Evolutionary conservation across 2,329 filamentous ascomycete species (phyloP), one percentile per base, ranked within the genome.

Genomic region (Alternaria longipes): DNA sequence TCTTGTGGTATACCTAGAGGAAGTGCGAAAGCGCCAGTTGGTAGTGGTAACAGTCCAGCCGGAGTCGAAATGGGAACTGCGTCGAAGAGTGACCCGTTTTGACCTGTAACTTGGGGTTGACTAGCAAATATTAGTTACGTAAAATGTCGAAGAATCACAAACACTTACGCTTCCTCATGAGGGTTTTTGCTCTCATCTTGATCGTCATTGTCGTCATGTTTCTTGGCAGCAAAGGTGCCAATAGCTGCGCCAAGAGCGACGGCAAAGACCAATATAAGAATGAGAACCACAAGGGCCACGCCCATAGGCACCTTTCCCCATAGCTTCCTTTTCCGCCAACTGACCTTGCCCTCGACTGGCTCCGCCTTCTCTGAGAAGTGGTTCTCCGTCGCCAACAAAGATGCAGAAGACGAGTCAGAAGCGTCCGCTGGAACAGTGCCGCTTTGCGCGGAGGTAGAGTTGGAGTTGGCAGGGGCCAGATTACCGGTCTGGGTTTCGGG

Each of bases 171-270:
- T 59, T 73, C 66, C 8, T 75, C 70, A 22, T 67, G 63, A 20
- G 67, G 62, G 18, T 62, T 59, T 11, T 59, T 54, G n/a, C 65
- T 28, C 3, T 59, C 56, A 50, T 68, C 36, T 24, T 70, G 59
- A 11, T 65, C 45, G 30, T 62, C 50, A 16, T 70, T 58, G 38
- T 65, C 54, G 16, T 66, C 68, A 16, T 68, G 64, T 53, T 75
- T 72, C 38, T 82, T 84, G 14, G 82, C 83, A 53, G 86, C 70
- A 24, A 86, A 77, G 38, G 84, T 84, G 5, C 85, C 85, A 67
- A 87, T 82, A 6, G 84, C 82, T 55, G 83, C 84, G 53, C 85
- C 85, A 44, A 86, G 78, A 28, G 84, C 79, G 32, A 81, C 80
- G 42, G 82, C 83, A 42, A 78, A 73, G 38, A 81, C 58, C 14